Base-by-base conservation (phyloP, 441 rosid species). In the Oxalis stricta region DNA sequence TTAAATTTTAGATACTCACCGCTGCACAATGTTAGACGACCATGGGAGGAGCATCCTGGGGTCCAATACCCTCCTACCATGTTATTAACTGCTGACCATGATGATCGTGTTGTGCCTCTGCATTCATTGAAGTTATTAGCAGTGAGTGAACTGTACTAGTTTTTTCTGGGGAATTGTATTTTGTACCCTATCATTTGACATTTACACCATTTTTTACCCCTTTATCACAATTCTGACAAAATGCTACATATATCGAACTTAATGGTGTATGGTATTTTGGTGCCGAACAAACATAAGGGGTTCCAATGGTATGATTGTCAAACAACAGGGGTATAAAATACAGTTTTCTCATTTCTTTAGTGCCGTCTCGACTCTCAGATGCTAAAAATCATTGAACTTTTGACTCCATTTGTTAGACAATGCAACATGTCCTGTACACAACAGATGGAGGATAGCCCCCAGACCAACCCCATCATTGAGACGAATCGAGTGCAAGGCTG, bases 71-170 rank as follows among this genome's bases (percentile, higher is more conserved):
- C 98, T 5, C 26, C 98, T 19, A 89, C 98, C 39, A 82, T 89
- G 96, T 64, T 89, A 19, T 57, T 89, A 60, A 89, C 96, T n/a
- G 98, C 96, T 21, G 98, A 89, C 60, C 96, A 85, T 26, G 98
- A 89, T 31, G 96, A 89, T 58, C 76, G 98, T 44, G 98, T 89
- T 37, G 98, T 89, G 33, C 94, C 98, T 15, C 63, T 80, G 28
- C 98, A 91, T 69, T 64, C 98, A 0, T 65, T 91, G 38, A 91
- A 91, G 67, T 60, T 82, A 43, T 71, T 89, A 56, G 94, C 96
- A 40, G 98, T 85, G 39, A 55, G 89, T 68, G 29, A n/a, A n/a
- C n/a, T n/a, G n/a, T n/a, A n/a, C n/a, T n/a, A n/a, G n/a, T 35
- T 33, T 11, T n/a, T n/a, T 35, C 5, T 19, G 30, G 17, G 7